Conservation (phyloP, 2,329 filamentous ascomycete genomes). For the Corinectria fuckeliana region DNA sequence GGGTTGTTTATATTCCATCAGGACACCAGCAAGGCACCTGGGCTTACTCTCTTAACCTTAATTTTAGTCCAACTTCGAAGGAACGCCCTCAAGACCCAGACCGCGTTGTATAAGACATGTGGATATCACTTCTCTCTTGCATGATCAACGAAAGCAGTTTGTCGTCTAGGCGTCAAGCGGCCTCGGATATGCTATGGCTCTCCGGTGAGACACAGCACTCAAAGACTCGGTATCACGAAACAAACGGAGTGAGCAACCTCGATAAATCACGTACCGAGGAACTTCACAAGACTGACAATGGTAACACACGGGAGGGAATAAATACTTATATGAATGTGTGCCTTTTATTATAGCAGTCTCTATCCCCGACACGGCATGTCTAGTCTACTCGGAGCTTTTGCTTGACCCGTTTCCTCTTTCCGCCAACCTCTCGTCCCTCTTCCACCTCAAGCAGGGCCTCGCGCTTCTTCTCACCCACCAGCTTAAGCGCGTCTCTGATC, state of each 20-base stretch:
- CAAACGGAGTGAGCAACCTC: background rate
- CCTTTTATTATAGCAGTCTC: background rate
- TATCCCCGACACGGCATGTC: background rate
- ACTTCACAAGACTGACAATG: background rate
- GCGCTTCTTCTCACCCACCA: slow-evolving; percentile 94
- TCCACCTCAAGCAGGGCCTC: slow-evolving; percentile 91
- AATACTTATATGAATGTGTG: background rate
- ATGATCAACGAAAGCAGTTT: background rate
- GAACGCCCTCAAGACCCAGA: background rate
- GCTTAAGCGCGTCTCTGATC: slow-evolving; percentile 81
- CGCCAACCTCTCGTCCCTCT: slow-evolving; percentile 87
- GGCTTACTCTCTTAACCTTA: background rate
- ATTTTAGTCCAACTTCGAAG: background rate
- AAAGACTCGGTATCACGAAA: background rate
- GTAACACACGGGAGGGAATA: background rate
- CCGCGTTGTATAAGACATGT: background rate
- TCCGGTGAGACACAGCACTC: background rate
- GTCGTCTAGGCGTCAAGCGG: background rate
- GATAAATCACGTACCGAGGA: background rate
- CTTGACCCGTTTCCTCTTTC: slow-evolving; percentile 74
- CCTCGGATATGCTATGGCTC: background rate
- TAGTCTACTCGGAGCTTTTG: slow-evolving; percentile 54
- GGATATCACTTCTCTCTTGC: background rate
- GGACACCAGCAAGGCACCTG: background rate
- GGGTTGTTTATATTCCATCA: background rate